Evolutionary conservation across 2,329 filamentous ascomycete genomes (phyloP).

Genomic region (Aspergillus nomiae): DNA sequence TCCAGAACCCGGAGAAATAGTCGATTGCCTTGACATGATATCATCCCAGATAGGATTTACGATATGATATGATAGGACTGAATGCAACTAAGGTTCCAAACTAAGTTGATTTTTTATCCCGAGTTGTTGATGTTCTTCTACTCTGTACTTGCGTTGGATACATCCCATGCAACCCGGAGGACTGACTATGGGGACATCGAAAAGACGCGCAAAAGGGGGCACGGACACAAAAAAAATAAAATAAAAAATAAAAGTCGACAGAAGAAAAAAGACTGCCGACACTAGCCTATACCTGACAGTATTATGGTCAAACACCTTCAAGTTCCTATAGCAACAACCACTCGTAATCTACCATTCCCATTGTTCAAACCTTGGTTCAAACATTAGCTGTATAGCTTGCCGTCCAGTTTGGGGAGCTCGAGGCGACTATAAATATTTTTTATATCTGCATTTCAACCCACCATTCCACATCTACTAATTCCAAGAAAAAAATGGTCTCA

Average conservation of each 20-base stretch:
- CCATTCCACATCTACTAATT: neutral
- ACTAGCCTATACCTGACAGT: neutral
- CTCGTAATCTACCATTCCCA: neutral
- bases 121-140: neutral
- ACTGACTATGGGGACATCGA: neutral
- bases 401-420: neutral
- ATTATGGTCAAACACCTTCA: neutral
- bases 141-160: neutral
- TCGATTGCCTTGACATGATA: slow-evolving; percentile 17
- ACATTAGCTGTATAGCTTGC: neutral
- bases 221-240: neutral
- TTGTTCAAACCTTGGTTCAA: neutral
- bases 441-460: neutral
- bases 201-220: neutral
- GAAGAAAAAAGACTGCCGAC: neutral
- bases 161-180: neutral
- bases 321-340: slow-evolving; percentile 9
- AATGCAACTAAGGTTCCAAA: neutral
- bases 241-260: neutral
- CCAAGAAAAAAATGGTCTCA: neutral
- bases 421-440: neutral
- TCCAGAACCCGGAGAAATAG: slow-evolving; percentile 20
- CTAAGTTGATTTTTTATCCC: neutral
- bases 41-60: slow-evolving; percentile 3
- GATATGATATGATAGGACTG: slow-evolving; percentile 5